phyloP scores from a whole-genome alignment of 1,284 basidiomycete genomes.

The Rhizoctonia solani region DNA sequence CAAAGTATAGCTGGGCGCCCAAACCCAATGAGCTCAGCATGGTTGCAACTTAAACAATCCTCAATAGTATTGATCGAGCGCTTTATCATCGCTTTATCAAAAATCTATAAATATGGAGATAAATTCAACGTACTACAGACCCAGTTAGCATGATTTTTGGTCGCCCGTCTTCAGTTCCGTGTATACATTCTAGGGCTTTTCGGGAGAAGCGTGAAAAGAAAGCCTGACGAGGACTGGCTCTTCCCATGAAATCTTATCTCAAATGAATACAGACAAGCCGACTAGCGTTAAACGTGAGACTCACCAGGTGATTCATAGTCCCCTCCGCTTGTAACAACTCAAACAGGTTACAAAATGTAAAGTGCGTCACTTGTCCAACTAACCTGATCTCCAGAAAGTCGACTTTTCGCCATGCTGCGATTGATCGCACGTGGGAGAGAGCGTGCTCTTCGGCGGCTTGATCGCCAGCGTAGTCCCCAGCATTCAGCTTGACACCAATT shows the following conservation, averaged over 20 bases:
- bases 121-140: constrained; percentile 55
- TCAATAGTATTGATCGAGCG: constrained; percentile 63
- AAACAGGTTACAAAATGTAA: constrained; percentile 50
- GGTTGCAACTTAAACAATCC: constrained; percentile 55
- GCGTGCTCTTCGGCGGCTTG: constrained; percentile 56
- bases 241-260: constrained; percentile 61
- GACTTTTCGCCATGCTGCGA: constrained; percentile 62
- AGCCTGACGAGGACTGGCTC: constrained; percentile 43
- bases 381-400: constrained; percentile 36
- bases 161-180: constrained; percentile 39
- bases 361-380: constrained; percentile 53
- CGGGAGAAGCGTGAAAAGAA: constrained; percentile 45
- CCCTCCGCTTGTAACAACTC: constrained; percentile 85
- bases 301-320: constrained; percentile 80
- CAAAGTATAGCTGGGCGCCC: constrained; percentile 69
- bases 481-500: constrained; percentile 86
- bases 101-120: background rate
- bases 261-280: constrained; percentile 56
- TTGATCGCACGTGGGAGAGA: constrained; percentile 63
- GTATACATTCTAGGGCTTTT: constrained; percentile 52
- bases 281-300: constrained; percentile 38
- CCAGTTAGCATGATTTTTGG: constrained; percentile 81
- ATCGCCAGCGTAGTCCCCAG: constrained; percentile 75
- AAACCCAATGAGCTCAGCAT: constrained; percentile 77
- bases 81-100: constrained; percentile 14